Conservation (phyloP, 148 eudicot species). For the Rhododendron ferrugineum region DNA sequence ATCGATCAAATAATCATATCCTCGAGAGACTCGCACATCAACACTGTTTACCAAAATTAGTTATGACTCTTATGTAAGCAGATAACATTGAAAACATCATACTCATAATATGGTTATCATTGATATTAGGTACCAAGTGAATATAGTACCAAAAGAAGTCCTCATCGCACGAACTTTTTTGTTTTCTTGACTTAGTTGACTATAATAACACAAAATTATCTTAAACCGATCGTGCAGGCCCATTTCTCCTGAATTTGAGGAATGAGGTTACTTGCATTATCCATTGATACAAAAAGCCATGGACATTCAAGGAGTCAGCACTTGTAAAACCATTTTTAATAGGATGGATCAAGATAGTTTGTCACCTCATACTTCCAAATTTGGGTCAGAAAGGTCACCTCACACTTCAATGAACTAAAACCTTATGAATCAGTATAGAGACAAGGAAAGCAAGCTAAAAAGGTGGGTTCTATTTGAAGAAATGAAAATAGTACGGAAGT, state of each 20-base stretch:
- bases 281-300: not conserved
- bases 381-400: not conserved
- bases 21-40: not conserved
- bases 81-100: not conserved
- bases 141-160: not conserved
- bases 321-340: not conserved
- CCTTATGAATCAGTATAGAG: not conserved
- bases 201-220: not conserved
- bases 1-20: not conserved
- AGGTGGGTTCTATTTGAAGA: not conserved
- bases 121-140: not conserved
- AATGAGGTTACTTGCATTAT: not conserved
- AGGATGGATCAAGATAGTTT: not conserved
- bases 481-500: not conserved
- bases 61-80: not conserved
- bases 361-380: not conserved
- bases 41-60: not conserved
- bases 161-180: not conserved
- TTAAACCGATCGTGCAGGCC: not conserved
- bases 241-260: not conserved
- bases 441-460: conserved; percentile 1
- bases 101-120: not conserved
- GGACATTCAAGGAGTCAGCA: not conserved
- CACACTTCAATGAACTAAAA: not conserved
- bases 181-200: not conserved